Conservation (phyloP, 1,284 basidiomycete species). For the Ustilago tritici region DNA sequence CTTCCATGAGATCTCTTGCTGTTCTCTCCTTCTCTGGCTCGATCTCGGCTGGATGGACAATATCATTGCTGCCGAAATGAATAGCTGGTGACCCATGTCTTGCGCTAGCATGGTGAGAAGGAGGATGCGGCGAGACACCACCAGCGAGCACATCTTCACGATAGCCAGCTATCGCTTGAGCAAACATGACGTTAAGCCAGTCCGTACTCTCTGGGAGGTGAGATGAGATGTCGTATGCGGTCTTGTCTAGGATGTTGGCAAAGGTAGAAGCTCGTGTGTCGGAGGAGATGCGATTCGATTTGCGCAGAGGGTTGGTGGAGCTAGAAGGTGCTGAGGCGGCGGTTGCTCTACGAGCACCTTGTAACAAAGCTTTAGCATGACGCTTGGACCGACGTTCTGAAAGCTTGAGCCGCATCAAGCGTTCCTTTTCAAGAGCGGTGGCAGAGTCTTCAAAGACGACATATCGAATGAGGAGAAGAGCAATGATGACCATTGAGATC, state of each 20-base stretch:
- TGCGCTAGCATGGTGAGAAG: conserved; percentile 1
- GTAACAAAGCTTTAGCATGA: conserved; percentile 41
- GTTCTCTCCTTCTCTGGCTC: conserved; percentile 46
- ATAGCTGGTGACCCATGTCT: conserved; percentile 9
- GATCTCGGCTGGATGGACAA: conserved; percentile 15
- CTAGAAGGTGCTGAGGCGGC: conserved; percentile 1
- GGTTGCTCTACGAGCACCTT: conserved; percentile 24
- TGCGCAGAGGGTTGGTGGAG: conserved; percentile 18
- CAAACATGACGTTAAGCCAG: conserved; percentile 75
- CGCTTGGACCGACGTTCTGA: conserved; percentile 44
- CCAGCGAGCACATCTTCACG: conserved; percentile 70
- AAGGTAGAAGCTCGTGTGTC: conserved; percentile 29
- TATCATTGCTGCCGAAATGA: conserved; percentile 9
- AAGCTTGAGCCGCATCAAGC: conserved; percentile 51
- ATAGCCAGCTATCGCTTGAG: conserved; percentile 72
- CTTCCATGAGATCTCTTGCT: conserved; percentile 61
- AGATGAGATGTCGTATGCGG: conserved; percentile 73
- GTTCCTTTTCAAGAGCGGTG: conserved; percentile 47
- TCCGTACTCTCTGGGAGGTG: conserved; percentile 73
- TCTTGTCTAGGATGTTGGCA: conserved; percentile 70
- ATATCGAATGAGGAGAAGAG: conserved; percentile 71
- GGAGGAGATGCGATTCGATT: conserved; percentile 29
- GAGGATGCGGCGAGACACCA: conserved; percentile 55
- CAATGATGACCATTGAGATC: conserved; percentile 70
- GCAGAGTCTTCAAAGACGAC: conserved; percentile 73